A percentile compares a stretch with the other conserved stretches of the same genome.
phyloP scores from a whole-genome alignment of 1,139 yeast genomes.

The Lodderomyces oxycetoniae region DNA sequence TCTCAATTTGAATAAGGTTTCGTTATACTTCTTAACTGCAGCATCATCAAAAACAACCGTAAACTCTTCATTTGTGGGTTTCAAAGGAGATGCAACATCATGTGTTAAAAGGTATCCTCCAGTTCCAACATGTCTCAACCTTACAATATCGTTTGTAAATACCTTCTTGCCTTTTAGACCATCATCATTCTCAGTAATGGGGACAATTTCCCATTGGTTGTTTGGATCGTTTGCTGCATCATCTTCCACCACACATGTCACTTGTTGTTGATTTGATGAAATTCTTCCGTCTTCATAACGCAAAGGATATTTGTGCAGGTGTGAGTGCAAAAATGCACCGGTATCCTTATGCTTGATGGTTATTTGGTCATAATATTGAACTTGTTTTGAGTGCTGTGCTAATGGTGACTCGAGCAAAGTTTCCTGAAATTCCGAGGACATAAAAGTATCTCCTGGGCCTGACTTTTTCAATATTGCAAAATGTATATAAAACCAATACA shows the following conservation, averaged over 20 bases:
- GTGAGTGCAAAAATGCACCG: conserved; percentile 77
- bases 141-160: conserved; percentile 60
- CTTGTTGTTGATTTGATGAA: conserved; percentile 94
- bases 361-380: conserved; percentile 70
- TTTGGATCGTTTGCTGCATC: conserved; percentile 56
- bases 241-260: conserved; percentile 56
- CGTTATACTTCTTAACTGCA: conserved; percentile 45
- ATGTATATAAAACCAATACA: conserved; percentile 93
- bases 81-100: conserved; percentile 96
- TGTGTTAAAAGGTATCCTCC: conserved; percentile 79
- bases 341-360: conserved; percentile 79
- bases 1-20: conserved; percentile 75
- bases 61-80: conserved; percentile 87
- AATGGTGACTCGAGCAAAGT: conserved; percentile 79
- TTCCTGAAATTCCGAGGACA: conserved; percentile 92
- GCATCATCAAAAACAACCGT: conserved; percentile 66
- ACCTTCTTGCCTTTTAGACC: conserved; percentile 31
- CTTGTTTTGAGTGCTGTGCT: conserved; percentile 64
- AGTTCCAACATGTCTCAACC: conserved; percentile 80
- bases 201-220: conserved; percentile 85
- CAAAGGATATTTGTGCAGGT: conserved; percentile 66
- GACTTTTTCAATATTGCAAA: conserved; percentile 75
- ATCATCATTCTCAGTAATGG: conserved; percentile 32
- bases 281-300: conserved; percentile 96
- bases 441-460: conserved; percentile 94